phyloP scores from a whole-genome alignment of 1,284 basidiomycete species.

The Hemileia vastatrix region DNA sequence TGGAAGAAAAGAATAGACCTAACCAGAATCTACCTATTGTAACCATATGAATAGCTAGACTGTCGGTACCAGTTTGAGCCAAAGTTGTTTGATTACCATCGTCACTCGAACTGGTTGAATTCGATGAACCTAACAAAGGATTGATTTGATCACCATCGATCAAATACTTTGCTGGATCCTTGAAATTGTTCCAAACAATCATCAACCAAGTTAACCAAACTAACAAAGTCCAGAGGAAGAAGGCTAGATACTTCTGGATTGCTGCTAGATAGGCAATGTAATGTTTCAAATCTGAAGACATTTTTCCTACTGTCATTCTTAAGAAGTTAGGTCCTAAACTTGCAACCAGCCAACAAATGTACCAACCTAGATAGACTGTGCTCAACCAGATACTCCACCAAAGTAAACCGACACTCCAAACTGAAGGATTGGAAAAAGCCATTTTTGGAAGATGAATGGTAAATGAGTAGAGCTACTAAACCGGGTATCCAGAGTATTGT shows the following conservation, averaged over 20 bases:
- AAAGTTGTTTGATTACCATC: not conserved
- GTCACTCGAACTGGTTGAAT: not conserved
- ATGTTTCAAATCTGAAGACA: no score
- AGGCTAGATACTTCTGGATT: constrained; percentile 33
- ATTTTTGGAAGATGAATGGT: no score
- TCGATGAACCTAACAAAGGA: not conserved
- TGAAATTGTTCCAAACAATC: constrained; percentile 33
- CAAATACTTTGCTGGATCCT: constrained; percentile 26
- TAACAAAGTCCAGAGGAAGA: constrained; percentile 36
- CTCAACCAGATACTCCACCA: no score
- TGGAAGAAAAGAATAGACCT: constrained; percentile 61
- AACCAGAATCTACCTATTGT: constrained; percentile 50
- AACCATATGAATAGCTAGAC: constrained; percentile 23
- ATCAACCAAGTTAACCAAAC: constrained; percentile 32
- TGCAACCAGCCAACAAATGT: no score
- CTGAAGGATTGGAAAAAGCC: no score
- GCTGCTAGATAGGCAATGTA: no score
- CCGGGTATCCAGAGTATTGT: no score
- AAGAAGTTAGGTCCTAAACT: no score
- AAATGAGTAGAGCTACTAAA: no score
- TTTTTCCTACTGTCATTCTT: no score
- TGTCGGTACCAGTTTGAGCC: not conserved
- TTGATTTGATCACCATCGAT: constrained; percentile 25
- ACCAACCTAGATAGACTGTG: no score
- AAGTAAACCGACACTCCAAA: no score